These are phyloP conservation scores for Excoecaria agallocha DNA, from an alignment of 345 rosid species.

Conservation along the genomic window DNA sequence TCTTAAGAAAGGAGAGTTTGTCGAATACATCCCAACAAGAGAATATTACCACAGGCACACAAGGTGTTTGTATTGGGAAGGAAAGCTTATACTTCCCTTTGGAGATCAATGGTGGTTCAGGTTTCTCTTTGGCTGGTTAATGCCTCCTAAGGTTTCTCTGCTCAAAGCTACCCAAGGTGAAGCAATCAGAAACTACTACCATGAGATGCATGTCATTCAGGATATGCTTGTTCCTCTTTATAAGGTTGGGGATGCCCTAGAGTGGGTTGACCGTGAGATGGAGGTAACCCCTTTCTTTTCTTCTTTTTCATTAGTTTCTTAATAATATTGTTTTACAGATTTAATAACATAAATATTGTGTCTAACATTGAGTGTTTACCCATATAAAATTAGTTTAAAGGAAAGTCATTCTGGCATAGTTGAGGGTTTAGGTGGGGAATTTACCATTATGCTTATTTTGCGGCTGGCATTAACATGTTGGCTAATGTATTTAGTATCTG, in stretches of 20 bases:
- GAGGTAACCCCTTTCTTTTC: slow-evolving; percentile 53
- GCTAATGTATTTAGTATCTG: not conserved
- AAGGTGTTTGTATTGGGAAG: slow-evolving; percentile 98
- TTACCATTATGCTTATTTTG: not conserved
- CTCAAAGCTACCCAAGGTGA: slow-evolving; percentile 99
- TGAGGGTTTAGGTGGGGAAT: not conserved
- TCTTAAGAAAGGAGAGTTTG: slow-evolving; percentile 80
- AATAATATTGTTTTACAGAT: not conserved
- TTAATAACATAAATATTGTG: not conserved
- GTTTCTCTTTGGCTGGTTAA: slow-evolving; percentile 91
- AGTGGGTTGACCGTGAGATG: slow-evolving; percentile 93
- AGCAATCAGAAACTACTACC: slow-evolving; percentile 95
- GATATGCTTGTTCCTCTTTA: slow-evolving; percentile 99
- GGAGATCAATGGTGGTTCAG: slow-evolving; percentile 98
- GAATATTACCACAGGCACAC: slow-evolving; percentile 99
- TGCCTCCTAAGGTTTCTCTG: slow-evolving; percentile 99
- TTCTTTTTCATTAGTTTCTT: not conserved
- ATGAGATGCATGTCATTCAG: slow-evolving; percentile 95
- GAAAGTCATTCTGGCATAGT: not conserved
- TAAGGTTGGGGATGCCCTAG: slow-evolving; percentile 94
- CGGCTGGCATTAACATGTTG: not conserved
- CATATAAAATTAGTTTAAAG: not conserved
- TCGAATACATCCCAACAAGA: slow-evolving; percentile 94
- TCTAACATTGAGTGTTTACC: not conserved
- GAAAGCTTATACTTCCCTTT: slow-evolving; percentile 96